Base-by-base conservation (phyloP, 306 rosid genomes). In the Oemleria cerasiformis region DNA sequence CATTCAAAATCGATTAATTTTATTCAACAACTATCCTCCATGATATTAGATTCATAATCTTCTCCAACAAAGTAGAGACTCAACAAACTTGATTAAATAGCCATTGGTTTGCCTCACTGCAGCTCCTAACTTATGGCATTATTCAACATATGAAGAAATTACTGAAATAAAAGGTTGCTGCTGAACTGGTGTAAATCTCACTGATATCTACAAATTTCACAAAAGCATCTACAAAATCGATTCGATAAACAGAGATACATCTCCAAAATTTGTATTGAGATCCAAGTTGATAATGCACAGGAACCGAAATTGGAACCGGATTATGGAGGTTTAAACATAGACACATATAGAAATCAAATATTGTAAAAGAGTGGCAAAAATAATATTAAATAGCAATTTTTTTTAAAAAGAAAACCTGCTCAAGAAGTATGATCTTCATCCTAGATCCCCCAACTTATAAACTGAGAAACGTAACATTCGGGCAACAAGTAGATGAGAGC, bases 381-480 rank as follows among this genome's bases (percentile, higher is more conserved):
- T 41, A 57, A 57, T 56, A 16, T 57, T 56, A 25, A 56, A 70
- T 57, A 5, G 65, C 47, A 23, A 56, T 21, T 9, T 25, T 25
- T 25, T 25, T 25, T 25, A 25, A 30, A 30, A 30, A 8, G 3
- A 70, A 42, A 42, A 70, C 8, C 30, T 56, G 45, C 56, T 70
- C 19, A 30, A 20, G 54, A 68, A 57, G 44, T 54, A 54, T 55
- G 6, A 69, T 68, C 13, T 3, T 38, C 62, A 51, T 19, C n/a
- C 62, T 38, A 53, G 64, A 69, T 25, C 41, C 55, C 74, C 66
- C 74, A 70, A 70, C 56, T 57, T 70, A 70, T 16, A 41, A 41
- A 70, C 38, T 5, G 34, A 17, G 54, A 43, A 70, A 44, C 6
- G 44, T 25, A 25, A 56, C 15, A 65, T n/a, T 2, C 19, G 11